Conservation (phyloP, 1,284 basidiomycete genomes). For the Tausonia pullulans region DNA sequence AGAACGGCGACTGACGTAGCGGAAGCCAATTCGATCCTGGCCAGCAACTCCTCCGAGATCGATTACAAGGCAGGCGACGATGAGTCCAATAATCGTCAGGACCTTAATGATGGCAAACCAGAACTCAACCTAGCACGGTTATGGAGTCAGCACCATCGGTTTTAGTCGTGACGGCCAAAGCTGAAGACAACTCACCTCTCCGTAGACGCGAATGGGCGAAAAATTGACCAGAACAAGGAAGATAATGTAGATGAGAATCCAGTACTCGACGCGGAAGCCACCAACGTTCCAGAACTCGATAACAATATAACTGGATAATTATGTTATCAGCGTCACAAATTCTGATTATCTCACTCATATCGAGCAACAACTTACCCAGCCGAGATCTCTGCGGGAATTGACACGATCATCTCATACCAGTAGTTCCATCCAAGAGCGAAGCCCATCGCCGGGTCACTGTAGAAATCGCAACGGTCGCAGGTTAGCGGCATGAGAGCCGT, state of each 20-base stretch:
- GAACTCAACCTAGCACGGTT: slow-evolving; percentile 36
- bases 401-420: slow-evolving; percentile 25
- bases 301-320: slow-evolving; percentile 25
- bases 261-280: slow-evolving; percentile 12
- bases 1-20: slow-evolving; percentile 1
- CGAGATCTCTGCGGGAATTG: slow-evolving; percentile 17
- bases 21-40: slow-evolving; percentile 29
- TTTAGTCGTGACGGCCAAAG: too few species aligned
- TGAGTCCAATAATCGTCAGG: slow-evolving; percentile 24
- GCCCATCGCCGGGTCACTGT: slow-evolving; percentile 25
- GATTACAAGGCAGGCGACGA: slow-evolving; percentile 44
- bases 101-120: slow-evolving; percentile 45
- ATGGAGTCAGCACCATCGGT: too few species aligned
- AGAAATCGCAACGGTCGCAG: slow-evolving; percentile 24
- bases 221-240: slow-evolving; percentile 24
- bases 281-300: too few species aligned
- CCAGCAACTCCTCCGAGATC: slow-evolving; percentile 43
- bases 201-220: slow-evolving; percentile 29
- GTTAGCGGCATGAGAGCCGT: too few species aligned
- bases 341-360: background rate
- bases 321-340: slow-evolving; percentile 23
- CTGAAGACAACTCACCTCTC: slow-evolving; percentile 36
- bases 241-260: slow-evolving; percentile 33
- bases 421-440: slow-evolving; percentile 28
- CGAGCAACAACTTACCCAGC: slow-evolving; percentile 18